Conservation (phyloP, 2,329 filamentous ascomycete species). For the Colletotrichum sp. region DNA sequence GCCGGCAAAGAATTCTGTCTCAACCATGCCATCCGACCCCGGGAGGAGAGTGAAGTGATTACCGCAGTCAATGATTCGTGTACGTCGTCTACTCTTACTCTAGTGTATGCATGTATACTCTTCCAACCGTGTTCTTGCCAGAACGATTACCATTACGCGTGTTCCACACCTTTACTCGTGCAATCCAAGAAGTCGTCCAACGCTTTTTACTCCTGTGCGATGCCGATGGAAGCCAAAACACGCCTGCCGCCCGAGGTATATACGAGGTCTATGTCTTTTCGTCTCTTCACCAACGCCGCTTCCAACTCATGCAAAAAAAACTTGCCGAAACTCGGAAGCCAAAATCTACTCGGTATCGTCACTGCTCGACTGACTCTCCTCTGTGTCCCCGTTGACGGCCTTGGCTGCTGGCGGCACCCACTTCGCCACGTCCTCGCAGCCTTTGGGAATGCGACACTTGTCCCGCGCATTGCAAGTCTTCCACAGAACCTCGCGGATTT, state of each 20-base stretch:
- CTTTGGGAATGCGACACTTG: conserved; percentile 66
- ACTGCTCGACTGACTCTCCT: conserved; percentile 18
- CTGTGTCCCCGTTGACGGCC: neutral
- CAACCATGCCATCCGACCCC: neutral
- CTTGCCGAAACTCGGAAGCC: neutral
- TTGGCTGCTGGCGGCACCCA: conserved; percentile 36
- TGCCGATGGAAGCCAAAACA: neutral
- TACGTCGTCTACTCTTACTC: neutral
- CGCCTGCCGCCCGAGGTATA: neutral
- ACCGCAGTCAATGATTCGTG: neutral
- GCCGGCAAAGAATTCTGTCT: neutral
- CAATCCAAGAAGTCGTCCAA: neutral
- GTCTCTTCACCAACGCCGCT: neutral
- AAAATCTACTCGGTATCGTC: conserved; percentile 6
- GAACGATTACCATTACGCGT: neutral
- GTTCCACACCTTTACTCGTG: neutral
- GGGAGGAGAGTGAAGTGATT: neutral
- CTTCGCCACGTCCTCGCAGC: conserved; percentile 59
- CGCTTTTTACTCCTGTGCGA: conserved; percentile 3
- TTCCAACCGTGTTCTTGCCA: neutral
- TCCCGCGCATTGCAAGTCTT: conserved; percentile 66
- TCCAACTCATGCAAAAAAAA: neutral
- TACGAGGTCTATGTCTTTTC: neutral
- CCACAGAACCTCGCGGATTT: conserved; percentile 85
- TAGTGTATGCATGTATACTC: neutral